Conservation (phyloP, 495 filamentous ascomycete species). For the Podospora didyma region DNA sequence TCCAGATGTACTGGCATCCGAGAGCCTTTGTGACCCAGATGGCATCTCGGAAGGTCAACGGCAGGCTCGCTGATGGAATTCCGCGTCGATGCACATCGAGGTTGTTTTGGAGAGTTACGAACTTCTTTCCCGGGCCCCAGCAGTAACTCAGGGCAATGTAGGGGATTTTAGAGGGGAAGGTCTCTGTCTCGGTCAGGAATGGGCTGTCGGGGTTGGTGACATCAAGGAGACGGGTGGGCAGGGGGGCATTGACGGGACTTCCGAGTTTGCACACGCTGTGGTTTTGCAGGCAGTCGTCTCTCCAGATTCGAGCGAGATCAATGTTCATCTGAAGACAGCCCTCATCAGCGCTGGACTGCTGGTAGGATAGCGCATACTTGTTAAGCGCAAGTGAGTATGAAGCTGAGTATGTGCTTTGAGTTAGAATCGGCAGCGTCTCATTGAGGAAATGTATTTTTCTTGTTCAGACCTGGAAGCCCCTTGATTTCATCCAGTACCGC, state of each 20-base stretch:
- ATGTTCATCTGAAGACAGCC: neutral
- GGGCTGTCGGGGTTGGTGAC: conserved; percentile 5
- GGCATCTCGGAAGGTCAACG: conserved; percentile 21
- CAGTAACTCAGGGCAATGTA: conserved; percentile 21
- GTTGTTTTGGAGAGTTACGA: conserved; percentile 9
- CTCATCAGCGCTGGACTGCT: neutral
- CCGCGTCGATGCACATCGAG: neutral
- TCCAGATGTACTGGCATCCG: conserved; percentile 32
- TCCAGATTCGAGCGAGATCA: conserved; percentile 10
- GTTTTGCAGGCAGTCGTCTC: conserved; percentile 7
- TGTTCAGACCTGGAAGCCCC: conserved; percentile 4
- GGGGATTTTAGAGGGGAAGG: neutral
- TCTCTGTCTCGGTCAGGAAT: conserved; percentile 2
- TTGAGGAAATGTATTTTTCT: too few relatives aligned
- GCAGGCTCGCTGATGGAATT: conserved; percentile 8
- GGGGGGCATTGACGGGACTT: neutral
- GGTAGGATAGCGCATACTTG: neutral
- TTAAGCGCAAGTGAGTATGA: neutral
- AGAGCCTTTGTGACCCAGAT: conserved; percentile 18
- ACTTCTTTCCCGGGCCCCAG: conserved; percentile 11
- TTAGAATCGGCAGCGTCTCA: too few relatives aligned
- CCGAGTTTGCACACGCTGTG: conserved; percentile 4
- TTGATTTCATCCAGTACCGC: conserved; percentile 1
- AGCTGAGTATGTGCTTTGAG: neutral
- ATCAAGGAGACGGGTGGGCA: conserved; percentile 13